These are phyloP conservation scores for Tubosaeta sp. DNA, from an alignment of 768 basidiomycete species.

Conservation along the genomic window DNA sequence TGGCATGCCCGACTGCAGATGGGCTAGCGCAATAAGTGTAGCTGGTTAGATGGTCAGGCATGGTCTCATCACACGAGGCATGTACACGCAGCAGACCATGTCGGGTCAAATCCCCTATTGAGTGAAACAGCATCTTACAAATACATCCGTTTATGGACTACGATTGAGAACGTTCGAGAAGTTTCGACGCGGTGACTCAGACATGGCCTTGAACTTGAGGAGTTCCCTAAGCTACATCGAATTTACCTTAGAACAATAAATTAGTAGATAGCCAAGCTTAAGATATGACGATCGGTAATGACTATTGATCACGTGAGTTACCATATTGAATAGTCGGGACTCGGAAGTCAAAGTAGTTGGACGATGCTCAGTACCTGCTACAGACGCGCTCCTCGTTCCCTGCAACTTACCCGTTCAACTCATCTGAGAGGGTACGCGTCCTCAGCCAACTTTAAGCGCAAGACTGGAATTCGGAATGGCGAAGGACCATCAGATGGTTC, in stretches of 20 bases:
- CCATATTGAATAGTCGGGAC: too few species aligned
- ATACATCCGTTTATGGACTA: neutral
- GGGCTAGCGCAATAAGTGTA: constrained; percentile 19
- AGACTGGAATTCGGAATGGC: constrained; percentile 7
- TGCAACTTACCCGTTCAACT: neutral
- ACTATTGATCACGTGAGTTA: too few species aligned
- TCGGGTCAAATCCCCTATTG: neutral
- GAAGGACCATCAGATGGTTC: constrained; percentile 10
- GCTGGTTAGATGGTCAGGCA: constrained; percentile 14
- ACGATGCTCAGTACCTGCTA: constrained; percentile 14
- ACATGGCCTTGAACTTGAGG: too few species aligned
- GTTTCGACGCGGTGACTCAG: too few species aligned
- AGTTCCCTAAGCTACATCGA: too few species aligned
- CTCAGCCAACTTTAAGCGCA: constrained; percentile 19
- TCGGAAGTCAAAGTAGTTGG: neutral
- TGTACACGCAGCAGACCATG: neutral
- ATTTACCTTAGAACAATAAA: too few species aligned
- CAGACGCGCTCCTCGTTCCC: constrained; percentile 9
- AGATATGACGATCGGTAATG: too few species aligned
- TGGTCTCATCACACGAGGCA: constrained; percentile 17
- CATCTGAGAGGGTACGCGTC: constrained; percentile 19
- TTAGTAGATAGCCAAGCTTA: too few species aligned
- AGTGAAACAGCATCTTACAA: neutral
- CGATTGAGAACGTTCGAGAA: too few species aligned
- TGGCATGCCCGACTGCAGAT: constrained; percentile 15